Evolutionary conservation across 1,284 basidiomycete species (phyloP).

Genomic region (Cutaneotrichosporon curvatum): DNA sequence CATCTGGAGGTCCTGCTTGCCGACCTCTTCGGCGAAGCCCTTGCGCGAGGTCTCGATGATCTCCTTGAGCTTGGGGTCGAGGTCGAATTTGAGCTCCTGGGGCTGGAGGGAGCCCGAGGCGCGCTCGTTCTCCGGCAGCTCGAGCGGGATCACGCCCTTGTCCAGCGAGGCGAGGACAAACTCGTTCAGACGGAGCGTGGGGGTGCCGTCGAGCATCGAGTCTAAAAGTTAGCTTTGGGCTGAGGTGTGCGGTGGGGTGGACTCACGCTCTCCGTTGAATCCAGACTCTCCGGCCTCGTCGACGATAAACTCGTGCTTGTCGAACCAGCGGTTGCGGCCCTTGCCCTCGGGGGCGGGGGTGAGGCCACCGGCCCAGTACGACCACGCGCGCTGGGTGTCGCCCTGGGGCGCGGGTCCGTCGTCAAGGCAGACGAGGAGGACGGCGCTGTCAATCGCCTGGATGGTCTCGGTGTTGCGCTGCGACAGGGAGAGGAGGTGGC

Average conservation of each 20-base stretch:
- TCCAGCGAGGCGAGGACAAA: slow-evolving; percentile 77
- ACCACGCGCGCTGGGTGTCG: slow-evolving; percentile 70
- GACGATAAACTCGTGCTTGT: slow-evolving; percentile 93
- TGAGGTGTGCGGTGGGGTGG: neutral
- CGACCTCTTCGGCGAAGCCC: slow-evolving; percentile 71
- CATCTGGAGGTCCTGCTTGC: slow-evolving; percentile 73
- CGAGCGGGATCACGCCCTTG: slow-evolving; percentile 65
- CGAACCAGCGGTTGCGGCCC: slow-evolving; percentile 88
- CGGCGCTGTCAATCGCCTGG: slow-evolving; percentile 79
- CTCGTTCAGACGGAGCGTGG: slow-evolving; percentile 91
- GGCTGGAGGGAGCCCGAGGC: slow-evolving; percentile 51
- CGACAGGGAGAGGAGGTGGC: slow-evolving; percentile 59
- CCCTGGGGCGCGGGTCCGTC: slow-evolving; percentile 39
- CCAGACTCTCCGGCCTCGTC: slow-evolving; percentile 90
- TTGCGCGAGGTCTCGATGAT: slow-evolving; percentile 53
- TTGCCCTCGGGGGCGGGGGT: slow-evolving; percentile 28
- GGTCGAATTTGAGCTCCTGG: slow-evolving; percentile 63
- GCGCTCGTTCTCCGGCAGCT: slow-evolving; percentile 45
- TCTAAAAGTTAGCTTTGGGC: no score
- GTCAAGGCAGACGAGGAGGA: slow-evolving; percentile 82
- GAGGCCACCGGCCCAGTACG: slow-evolving; percentile 77
- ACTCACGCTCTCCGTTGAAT: slow-evolving; percentile 55
- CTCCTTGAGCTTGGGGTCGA: slow-evolving; percentile 53
- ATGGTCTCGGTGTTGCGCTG: slow-evolving; percentile 61
- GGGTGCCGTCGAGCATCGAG: slow-evolving; percentile 69